phyloP scores from a whole-genome alignment of 371 early-diverging fungal species.

The Apophysomyces ossiformis region DNA sequence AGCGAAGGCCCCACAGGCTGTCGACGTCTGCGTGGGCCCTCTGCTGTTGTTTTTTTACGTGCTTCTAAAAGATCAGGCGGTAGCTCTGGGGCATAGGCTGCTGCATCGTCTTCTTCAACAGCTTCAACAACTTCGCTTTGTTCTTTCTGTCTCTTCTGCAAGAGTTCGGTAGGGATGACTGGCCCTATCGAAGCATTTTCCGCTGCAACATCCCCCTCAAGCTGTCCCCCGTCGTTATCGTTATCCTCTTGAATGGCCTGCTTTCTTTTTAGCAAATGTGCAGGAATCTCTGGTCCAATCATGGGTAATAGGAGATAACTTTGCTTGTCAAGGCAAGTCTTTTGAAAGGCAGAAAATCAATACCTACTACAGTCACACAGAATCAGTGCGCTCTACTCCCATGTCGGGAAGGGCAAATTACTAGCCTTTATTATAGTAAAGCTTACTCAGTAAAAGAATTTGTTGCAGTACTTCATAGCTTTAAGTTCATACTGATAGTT shows the following conservation, averaged over 20 bases:
- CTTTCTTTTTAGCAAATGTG: slow-evolving; percentile 27
- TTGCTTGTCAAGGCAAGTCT: neutral
- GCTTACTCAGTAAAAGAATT: too few relatives aligned
- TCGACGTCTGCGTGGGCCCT: slow-evolving; percentile 30
- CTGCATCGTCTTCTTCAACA: slow-evolving; percentile 29
- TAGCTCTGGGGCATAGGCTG: slow-evolving; percentile 59
- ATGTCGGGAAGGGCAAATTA: too few relatives aligned
- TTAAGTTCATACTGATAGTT: too few relatives aligned
- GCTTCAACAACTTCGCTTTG: slow-evolving; percentile 12
- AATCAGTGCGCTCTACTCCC: too few relatives aligned
- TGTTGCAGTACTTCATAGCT: too few relatives aligned
- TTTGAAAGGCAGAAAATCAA: neutral
- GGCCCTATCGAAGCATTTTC: slow-evolving; percentile 6
- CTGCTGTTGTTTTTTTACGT: slow-evolving; percentile 24
- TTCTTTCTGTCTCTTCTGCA: neutral
- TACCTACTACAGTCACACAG: too few relatives aligned
- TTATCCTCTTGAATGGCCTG: slow-evolving; percentile 13
- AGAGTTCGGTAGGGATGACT: slow-evolving; percentile 1
- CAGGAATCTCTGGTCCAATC: slow-evolving; percentile 39
- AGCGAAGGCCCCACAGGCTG: slow-evolving; percentile 51
- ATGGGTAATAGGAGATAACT: slow-evolving; percentile 3
- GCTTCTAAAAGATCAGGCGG: slow-evolving; percentile 60
- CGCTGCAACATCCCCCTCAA: neutral
- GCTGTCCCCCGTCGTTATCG: neutral
- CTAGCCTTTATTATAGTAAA: too few relatives aligned